Percentiles rank a stretch among this genome's conserved stretches.
Conservation (phyloP, 164 flowering plant genomes). For the Akebia trifoliata region DNA sequence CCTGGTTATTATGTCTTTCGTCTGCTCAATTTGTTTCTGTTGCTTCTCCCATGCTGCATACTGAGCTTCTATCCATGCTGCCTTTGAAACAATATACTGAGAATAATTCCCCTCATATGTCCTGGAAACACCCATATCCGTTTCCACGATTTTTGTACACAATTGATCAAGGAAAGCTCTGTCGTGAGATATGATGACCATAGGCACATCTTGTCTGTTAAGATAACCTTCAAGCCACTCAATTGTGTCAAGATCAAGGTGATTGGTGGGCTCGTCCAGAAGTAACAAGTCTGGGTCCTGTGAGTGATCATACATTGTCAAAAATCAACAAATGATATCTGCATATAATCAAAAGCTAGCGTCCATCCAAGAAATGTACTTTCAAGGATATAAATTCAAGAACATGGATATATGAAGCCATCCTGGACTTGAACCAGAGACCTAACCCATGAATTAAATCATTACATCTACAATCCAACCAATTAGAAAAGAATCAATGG, state of each 20-base stretch:
- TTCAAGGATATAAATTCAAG: no score
- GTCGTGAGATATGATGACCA: constrained; percentile 99
- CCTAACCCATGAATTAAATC: no score
- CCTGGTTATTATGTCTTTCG: constrained; percentile 70
- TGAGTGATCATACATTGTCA: constrained; percentile 13
- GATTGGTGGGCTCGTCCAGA: constrained; percentile 98
- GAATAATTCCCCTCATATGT: constrained; percentile 92
- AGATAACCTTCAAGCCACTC: constrained; percentile 99
- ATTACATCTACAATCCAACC: no score
- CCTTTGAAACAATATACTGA: constrained; percentile 66
- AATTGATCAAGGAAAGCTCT: constrained; percentile 98
- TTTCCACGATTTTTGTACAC: constrained; percentile 96
- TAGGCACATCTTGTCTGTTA: constrained; percentile 77
- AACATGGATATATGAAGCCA: no score
- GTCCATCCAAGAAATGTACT: not conserved
- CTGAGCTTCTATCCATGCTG: constrained; percentile 87
- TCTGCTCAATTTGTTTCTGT: constrained; percentile 86
- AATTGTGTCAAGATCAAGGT: constrained; percentile 94
- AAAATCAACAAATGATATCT: not conserved
- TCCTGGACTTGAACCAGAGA: no score
- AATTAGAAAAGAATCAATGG: no score
- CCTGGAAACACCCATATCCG: constrained; percentile 96
- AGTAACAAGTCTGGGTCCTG: constrained; percentile 96
- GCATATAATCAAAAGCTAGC: not conserved
- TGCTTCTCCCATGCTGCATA: constrained; percentile 97